Conservation (phyloP, 179 eudicot genomes). For the Silene coronaria region DNA sequence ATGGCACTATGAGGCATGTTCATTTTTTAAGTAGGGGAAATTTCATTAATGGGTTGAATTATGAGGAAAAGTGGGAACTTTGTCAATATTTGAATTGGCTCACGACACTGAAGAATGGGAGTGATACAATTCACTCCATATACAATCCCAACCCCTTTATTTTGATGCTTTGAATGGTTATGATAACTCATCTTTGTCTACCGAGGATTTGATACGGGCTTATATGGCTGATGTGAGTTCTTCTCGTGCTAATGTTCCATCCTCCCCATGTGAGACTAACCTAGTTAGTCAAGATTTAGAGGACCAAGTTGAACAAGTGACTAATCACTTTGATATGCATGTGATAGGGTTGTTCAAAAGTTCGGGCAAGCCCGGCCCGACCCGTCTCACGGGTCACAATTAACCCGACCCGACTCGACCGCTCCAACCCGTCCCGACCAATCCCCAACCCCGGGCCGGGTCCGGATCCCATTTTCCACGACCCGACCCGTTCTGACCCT, state of each 20-base stretch:
- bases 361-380: no score
- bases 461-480: no score
- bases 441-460: no score
- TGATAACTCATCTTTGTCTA: not conserved
- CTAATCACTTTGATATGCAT: not conserved
- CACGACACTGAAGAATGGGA: not conserved
- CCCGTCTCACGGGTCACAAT: no score
- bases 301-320: not conserved
- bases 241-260: not conserved
- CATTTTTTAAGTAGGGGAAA: not conserved
- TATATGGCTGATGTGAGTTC: not conserved
- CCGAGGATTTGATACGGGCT: not conserved
- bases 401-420: no score
- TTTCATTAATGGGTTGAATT: not conserved
- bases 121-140: not conserved
- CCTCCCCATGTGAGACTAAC: not conserved
- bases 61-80: no score
- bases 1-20: not conserved
- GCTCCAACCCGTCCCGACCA: no score
- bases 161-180: not conserved
- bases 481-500: no score
- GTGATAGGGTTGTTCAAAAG: no score
- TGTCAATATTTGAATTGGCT: no score
- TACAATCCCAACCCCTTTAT: not conserved
- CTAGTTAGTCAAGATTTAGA: not conserved